Conservation (phyloP, 495 filamentous ascomycete species). For the Glonium stellatum region DNA sequence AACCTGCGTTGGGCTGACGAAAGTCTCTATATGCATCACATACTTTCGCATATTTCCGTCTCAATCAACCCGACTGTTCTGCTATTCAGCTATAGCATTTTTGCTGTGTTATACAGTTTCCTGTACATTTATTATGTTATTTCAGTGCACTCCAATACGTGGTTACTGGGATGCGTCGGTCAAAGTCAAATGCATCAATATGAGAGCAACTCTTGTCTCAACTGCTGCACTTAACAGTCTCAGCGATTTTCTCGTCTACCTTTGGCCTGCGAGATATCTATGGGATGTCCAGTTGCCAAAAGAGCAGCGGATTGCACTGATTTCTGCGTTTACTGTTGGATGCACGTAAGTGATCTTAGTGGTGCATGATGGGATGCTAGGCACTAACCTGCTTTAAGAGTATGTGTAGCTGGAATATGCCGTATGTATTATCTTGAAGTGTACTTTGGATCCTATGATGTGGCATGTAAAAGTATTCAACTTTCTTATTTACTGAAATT, state of each 20-base stretch:
- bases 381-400: not conserved
- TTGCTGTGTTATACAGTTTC: not conserved
- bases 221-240: not conserved
- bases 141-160: not conserved
- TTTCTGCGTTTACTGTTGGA: not conserved
- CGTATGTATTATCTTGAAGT: not conserved
- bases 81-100: not conserved
- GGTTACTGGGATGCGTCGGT: not conserved
- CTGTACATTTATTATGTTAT: not conserved
- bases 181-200: not conserved
- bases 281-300: not conserved
- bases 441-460: not conserved
- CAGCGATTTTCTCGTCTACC: not conserved
- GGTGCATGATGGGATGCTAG: not conserved
- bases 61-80: not conserved
- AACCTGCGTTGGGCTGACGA: not conserved
- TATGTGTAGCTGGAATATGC: not conserved
- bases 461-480: too few relatives aligned
- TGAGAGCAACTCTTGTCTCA: not conserved
- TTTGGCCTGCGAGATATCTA: not conserved
- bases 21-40: slow-evolving; percentile 1
- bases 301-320: not conserved
- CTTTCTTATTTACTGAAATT: not conserved
- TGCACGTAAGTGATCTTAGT: not conserved
- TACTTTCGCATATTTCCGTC: slow-evolving; percentile 5